Base-by-base conservation (phyloP, 495 filamentous ascomycete genomes). In the Ramalina intermedia region DNA sequence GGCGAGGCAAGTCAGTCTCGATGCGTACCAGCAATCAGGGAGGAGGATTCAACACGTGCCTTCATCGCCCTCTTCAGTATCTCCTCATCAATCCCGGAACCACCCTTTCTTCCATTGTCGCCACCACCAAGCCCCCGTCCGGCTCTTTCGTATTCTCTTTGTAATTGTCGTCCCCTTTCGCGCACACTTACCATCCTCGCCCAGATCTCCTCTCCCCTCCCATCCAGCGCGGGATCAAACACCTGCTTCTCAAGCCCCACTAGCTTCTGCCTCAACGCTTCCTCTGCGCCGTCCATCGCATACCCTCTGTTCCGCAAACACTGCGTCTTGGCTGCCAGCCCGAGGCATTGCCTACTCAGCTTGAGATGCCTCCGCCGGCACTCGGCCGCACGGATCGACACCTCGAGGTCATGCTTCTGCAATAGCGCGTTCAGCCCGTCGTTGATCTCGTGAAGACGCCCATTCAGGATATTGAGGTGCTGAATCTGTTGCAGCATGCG, bases 121-220 rank as follows among this genome's bases (percentile, higher is more conserved):
- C 26, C 27, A 61, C 63, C 69, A 53, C 50, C 64, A 41, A 63
- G 61, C 47, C 62, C 77, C 63, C 56, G 75, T 51, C 74, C 79
- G 47, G 73, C 61, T 59, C 78, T 82, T 56, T 83, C 80, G 54
- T 91, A 73, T 67, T 95, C 89, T 44, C 73, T 72, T 64, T 87
- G 82, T 53, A 99, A 66, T 41, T 77, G 75, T 58, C 81, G 79
- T 33, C 84, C 84, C 54, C 87, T 76, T 52, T 90, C 86, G 55
- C 85, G 71, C 35, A 96, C 77, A 23, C 81, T 81, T 47, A 94
- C 76, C 75, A 99, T 82, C 29, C 93, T 72, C 35, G 91, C 93
- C 91, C 91, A 99, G 43, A 99, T 84, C 69, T 99, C 91, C 64
- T 99, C 91, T 46, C 79, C 79, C 48, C 88, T 69, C 4, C 87